Base-by-base conservation (phyloP, 2,329 filamentous ascomycete species). In the Hypoxylon sp. region DNA sequence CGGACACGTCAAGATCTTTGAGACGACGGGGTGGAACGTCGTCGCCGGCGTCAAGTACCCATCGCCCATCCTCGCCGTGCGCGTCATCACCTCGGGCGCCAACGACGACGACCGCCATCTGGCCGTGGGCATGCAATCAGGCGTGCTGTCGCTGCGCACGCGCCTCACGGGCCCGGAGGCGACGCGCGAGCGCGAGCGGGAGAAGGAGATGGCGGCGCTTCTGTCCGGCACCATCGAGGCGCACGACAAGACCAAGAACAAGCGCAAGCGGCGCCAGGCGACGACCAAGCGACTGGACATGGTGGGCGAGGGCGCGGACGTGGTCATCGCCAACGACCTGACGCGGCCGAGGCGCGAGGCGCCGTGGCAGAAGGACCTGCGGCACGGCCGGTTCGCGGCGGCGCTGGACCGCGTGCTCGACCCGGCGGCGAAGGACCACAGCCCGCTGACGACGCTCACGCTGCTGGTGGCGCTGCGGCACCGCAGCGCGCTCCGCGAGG, bases 1-100 rank as follows among this genome's bases (percentile, higher is more conserved):
- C 70, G 95, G 94, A 7, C 94, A 97, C 72, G 87, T 97, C 75
- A 99, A 99, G 75, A 85, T 99, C 27, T 97, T 96, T 65, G 93
- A 97, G 73, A 97, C 92, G 1, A 87, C 86, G 1, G 87, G 84
- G 40, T 99, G 94, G 94, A 96, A 97, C 68, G 90, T 97, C 5
- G 92, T 97, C n/a, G 88, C 90, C 27, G 93, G 90, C 41, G 85
- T 89, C 54, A 99, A 97, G 74, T 99, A 97, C 72, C 87, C 91
- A 4, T 89, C 91, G 1, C 94, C 94, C 1, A 89, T 99, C 50
- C 83, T 99, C 8, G 89, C 91, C 7, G 81, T 97, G 51, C 83
- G 82, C 52, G 88, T 96, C 31, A 84, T 97, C 58, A 78, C 81
- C 8, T 79, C 84, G 6, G 86, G 86, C n/a, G 69, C 78, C 8